Conservation (phyloP, 2,329 filamentous ascomycete genomes). For the Pyrenochaeta sp. region DNA sequence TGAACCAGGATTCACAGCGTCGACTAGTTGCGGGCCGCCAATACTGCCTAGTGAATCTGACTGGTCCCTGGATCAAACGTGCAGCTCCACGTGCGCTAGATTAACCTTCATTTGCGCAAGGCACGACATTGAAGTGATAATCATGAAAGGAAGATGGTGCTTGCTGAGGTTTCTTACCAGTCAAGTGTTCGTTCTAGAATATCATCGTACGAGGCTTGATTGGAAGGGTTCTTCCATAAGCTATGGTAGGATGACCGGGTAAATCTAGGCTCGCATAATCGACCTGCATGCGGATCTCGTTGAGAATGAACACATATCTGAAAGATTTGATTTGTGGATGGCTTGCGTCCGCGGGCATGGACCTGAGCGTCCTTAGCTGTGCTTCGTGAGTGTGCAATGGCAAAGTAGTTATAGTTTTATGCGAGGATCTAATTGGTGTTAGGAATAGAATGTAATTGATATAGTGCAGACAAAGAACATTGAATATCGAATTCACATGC, state of each 20-base stretch:
- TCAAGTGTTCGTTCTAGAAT: not conserved
- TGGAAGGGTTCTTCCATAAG: not conserved
- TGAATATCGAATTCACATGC: not conserved
- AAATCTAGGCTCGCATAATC: conserved; percentile 10
- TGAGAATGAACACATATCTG: not conserved
- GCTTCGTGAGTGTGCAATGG: not conserved
- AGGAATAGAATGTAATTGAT: not conserved
- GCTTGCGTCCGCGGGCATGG: not conserved
- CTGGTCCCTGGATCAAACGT: not conserved
- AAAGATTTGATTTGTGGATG: not conserved
- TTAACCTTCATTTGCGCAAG: conserved; percentile 1
- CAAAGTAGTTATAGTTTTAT: not conserved
- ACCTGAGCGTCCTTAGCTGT: not conserved
- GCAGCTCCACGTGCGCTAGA: conserved; percentile 4
- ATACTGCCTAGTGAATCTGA: conserved; percentile 1
- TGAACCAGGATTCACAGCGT: not conserved
- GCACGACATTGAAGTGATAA: not conserved
- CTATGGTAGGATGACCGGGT: conserved; percentile 12
- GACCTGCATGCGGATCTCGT: conserved; percentile 1
- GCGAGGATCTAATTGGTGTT: not conserved
- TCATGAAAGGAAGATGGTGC: not conserved
- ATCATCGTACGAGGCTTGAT: not conserved
- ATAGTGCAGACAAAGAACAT: not conserved
- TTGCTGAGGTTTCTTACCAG: not conserved
- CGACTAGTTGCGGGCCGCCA: conserved; percentile 1